Evolutionary conservation across 1,284 basidiomycete species (phyloP).

Genomic region (Bjerkandera adusta): DNA sequence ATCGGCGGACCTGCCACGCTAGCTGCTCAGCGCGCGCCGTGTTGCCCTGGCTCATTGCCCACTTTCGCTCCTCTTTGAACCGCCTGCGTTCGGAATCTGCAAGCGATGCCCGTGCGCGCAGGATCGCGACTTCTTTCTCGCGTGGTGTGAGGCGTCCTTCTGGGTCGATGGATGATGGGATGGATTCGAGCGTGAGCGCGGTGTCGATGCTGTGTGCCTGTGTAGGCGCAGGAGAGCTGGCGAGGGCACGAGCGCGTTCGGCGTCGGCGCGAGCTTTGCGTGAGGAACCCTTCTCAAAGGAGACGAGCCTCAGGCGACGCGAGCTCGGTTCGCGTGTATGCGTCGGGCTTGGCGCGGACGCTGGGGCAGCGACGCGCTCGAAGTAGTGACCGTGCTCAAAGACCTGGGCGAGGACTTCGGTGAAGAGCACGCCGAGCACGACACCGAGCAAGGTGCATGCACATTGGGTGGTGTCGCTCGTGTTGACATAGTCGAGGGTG

Average conservation of each 20-base stretch:
- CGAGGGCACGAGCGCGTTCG: slow-evolving; percentile 9
- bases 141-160: slow-evolving; percentile 56
- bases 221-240: slow-evolving; percentile 28
- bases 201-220: slow-evolving; percentile 27
- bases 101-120: slow-evolving; percentile 71
- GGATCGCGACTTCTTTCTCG: slow-evolving; percentile 66
- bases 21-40: slow-evolving; percentile 69
- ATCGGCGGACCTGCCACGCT: slow-evolving; percentile 78
- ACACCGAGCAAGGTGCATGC: slow-evolving; percentile 60
- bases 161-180: slow-evolving; percentile 60
- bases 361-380: slow-evolving; percentile 11
- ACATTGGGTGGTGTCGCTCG: slow-evolving; percentile 49
- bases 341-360: slow-evolving; percentile 5
- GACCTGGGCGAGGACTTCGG: slow-evolving; percentile 62
- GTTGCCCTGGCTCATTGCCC: slow-evolving; percentile 77
- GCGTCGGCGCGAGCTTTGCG: slow-evolving; percentile 15
- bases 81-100: slow-evolving; percentile 78
- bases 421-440: slow-evolving; percentile 60
- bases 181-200: slow-evolving; percentile 38
- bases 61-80: slow-evolving; percentile 81
- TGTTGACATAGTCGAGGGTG: slow-evolving; percentile 52
- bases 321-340: slow-evolving; percentile 19
- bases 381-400: slow-evolving; percentile 41
- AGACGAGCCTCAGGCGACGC: slow-evolving; percentile 30
- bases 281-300: slow-evolving; percentile 25